Conservation (phyloP, 164 flowering plant genomes). For the Nymphaea colorata region DNA sequence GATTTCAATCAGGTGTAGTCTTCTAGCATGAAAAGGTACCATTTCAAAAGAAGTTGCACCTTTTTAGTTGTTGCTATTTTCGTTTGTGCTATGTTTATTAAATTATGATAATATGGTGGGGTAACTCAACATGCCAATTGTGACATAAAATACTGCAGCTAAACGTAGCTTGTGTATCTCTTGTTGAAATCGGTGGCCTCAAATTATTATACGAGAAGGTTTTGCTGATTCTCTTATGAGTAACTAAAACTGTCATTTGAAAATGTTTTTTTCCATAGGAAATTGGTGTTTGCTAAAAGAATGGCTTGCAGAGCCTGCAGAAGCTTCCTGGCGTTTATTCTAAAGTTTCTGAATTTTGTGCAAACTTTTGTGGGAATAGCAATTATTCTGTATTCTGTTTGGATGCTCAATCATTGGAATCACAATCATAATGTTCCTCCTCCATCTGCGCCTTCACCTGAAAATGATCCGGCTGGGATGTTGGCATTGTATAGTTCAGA, state of each 20-base stretch:
- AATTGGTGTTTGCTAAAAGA: not conserved
- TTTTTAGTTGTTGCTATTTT: too few species aligned
- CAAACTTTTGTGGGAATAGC: slow-evolving; percentile 56
- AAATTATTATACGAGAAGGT: too few species aligned
- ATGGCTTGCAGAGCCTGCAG: slow-evolving; percentile 41
- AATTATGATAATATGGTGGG: too few species aligned
- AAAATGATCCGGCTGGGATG: slow-evolving; percentile 6
- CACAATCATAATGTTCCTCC: slow-evolving; percentile 20
- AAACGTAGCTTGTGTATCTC: too few species aligned
- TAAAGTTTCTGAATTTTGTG: slow-evolving; percentile 57
- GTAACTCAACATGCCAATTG: too few species aligned
- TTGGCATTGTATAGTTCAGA: slow-evolving; percentile 6
- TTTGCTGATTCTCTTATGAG: not conserved
- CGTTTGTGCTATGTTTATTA: too few species aligned
- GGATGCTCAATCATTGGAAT: slow-evolving; percentile 65
- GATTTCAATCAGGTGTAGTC: too few species aligned
- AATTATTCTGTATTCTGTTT: slow-evolving; percentile 50
- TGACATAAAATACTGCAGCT: too few species aligned
- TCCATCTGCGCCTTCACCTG: slow-evolving; percentile 26
- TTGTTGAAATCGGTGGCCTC: not conserved
- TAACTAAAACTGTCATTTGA: not conserved
- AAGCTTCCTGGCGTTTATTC: slow-evolving; percentile 32
- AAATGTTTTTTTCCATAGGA: not conserved
- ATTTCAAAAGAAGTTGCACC: too few species aligned
- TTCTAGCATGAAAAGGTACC: too few species aligned